phyloP scores from a whole-genome alignment of 169 alveolate genomes.

The Neospora caninum region DNA sequence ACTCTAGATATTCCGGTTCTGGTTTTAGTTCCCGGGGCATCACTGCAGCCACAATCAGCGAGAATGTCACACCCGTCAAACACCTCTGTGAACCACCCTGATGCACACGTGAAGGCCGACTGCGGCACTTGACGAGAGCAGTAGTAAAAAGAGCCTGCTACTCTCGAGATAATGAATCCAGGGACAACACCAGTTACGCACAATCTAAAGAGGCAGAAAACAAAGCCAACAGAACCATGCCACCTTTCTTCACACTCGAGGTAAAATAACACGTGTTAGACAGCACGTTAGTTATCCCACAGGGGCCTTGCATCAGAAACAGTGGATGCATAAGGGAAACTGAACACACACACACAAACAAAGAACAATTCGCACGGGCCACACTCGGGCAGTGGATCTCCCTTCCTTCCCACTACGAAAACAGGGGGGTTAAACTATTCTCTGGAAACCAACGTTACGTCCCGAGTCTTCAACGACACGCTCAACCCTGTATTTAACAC shows the following conservation, averaged over 20 bases:
- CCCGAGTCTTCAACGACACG: background rate
- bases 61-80: background rate
- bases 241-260: background rate
- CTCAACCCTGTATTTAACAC: background rate
- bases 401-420: background rate
- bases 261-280: background rate
- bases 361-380: background rate
- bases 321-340: background rate
- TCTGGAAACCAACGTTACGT: background rate
- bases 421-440: too few relatives aligned
- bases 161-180: background rate
- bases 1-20: background rate
- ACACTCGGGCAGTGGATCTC: background rate
- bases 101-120: background rate
- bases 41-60: background rate
- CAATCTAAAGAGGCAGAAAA: background rate
- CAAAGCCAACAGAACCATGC: background rate
- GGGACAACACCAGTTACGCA: background rate
- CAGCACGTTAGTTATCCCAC: too few relatives aligned
- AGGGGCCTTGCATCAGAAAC: too few relatives aligned
- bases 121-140: background rate
- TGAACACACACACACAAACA: background rate
- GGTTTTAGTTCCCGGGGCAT: background rate
- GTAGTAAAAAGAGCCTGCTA: background rate
- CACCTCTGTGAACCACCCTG: background rate